phyloP scores from a whole-genome alignment of 306 rosid species.

The Styphnolobium japonicum region DNA sequence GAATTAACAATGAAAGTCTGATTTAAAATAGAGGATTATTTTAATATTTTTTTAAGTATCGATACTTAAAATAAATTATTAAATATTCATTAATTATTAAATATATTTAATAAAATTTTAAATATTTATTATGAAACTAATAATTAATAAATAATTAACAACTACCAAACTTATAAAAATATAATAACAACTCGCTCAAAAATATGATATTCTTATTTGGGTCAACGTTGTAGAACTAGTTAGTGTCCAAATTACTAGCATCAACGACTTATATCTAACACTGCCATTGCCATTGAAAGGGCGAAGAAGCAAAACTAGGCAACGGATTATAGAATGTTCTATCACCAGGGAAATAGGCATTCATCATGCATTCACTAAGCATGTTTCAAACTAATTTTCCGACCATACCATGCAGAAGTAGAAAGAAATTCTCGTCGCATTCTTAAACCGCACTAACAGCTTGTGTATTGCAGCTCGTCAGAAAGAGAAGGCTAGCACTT shows the following conservation, averaged over 20 bases:
- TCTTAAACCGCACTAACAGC: not conserved
- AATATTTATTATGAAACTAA: no score
- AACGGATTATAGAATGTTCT: no score
- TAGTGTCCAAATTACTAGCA: not conserved
- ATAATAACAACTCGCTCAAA: no score
- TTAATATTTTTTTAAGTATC: no score
- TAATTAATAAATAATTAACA: no score
- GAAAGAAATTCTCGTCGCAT: not conserved
- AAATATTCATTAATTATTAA: no score
- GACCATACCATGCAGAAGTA: not conserved
- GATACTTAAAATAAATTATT: no score
- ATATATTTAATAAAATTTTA: no score
- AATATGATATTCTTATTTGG: not conserved
- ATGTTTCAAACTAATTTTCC: not conserved
- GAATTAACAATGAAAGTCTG: no score
- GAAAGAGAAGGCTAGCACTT: conserved; percentile 66
- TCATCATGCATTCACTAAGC: not conserved
- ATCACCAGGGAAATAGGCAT: not conserved
- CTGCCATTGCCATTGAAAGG: not conserved
- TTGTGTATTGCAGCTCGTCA: conserved; percentile 66
- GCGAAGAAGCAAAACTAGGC: not conserved
- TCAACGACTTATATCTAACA: not conserved
- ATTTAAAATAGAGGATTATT: no score
- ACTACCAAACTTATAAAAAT: no score
- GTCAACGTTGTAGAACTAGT: not conserved